Conservation (phyloP, 257 asterid genomes). For the Penstemon newberryi region DNA sequence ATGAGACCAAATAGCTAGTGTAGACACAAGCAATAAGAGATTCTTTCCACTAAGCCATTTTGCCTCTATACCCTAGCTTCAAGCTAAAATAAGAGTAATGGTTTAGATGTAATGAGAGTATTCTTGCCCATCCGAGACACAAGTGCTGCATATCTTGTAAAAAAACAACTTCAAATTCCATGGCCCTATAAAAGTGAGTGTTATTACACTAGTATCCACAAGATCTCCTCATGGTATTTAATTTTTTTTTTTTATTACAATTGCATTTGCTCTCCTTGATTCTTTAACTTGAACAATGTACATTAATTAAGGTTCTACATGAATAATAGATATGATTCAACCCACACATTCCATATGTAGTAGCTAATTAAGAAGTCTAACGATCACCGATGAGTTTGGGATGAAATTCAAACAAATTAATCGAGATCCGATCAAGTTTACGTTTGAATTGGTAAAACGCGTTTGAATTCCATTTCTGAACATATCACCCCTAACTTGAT, state of each 20-base stretch:
- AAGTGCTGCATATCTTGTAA: conserved; percentile 42
- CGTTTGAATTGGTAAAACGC: too few relatives aligned
- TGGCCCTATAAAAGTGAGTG: conserved; percentile 30
- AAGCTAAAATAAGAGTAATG: conserved; percentile 27
- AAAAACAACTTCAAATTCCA: conserved; percentile 27
- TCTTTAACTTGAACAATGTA: too few relatives aligned
- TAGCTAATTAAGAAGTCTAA: too few relatives aligned
- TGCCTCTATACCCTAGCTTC: conserved; percentile 22
- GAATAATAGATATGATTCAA: too few relatives aligned
- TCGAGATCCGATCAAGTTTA: too few relatives aligned
- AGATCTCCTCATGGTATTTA: conserved; percentile 26
- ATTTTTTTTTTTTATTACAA: conserved; percentile 9
- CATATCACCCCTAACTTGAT: too few relatives aligned
- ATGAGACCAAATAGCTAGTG: conserved; percentile 50
- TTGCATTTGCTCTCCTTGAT: not conserved
- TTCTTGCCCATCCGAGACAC: conserved; percentile 35
- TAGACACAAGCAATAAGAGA: conserved; percentile 42
- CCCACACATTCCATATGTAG: too few relatives aligned
- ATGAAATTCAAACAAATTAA: too few relatives aligned
- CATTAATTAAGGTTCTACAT: too few relatives aligned
- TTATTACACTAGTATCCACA: conserved; percentile 31
- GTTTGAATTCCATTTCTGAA: too few relatives aligned
- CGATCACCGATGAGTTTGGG: too few relatives aligned
- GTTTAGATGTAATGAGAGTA: conserved; percentile 29
- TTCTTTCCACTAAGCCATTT: conserved; percentile 35